These are phyloP conservation scores for Mucor saturninus DNA, from an alignment of 371 early-diverging fungal species.

Conservation along the genomic window DNA sequence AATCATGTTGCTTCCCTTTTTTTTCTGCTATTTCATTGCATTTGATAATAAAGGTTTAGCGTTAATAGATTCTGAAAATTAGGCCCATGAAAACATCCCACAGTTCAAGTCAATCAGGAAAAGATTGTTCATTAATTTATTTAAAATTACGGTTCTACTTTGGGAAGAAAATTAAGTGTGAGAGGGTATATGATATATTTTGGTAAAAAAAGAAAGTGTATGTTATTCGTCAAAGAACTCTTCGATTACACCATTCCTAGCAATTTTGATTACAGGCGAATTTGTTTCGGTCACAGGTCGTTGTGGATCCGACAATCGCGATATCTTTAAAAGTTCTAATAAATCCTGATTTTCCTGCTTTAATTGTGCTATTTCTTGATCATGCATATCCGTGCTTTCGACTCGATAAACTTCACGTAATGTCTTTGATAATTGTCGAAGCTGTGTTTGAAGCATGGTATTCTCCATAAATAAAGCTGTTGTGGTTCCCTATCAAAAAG, in stretches of 20 bases:
- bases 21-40: too few species aligned
- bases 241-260: constrained; percentile 17
- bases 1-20: too few species aligned
- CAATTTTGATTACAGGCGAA: constrained; percentile 20
- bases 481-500: constrained; percentile 20
- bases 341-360: constrained; percentile 38
- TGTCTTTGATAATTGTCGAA: constrained; percentile 30
- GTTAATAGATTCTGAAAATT: too few species aligned
- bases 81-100: too few species aligned
- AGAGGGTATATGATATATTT: too few species aligned
- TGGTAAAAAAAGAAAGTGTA: too few species aligned
- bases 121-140: too few species aligned
- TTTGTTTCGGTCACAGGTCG: not conserved
- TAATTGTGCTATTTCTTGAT: constrained; percentile 32
- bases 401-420: constrained; percentile 30
- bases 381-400: constrained; percentile 23
- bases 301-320: not conserved
- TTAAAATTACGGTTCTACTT: too few species aligned
- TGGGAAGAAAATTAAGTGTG: too few species aligned
- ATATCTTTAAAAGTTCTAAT: constrained; percentile 29
- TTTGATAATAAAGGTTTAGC: too few species aligned
- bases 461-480: constrained; percentile 49
- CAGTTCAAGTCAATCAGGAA: too few species aligned
- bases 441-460: constrained; percentile 39
- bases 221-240: constrained; percentile 18